phyloP scores from a whole-genome alignment of 208 protist genomes.

The Angomonas desouzai region DNA sequence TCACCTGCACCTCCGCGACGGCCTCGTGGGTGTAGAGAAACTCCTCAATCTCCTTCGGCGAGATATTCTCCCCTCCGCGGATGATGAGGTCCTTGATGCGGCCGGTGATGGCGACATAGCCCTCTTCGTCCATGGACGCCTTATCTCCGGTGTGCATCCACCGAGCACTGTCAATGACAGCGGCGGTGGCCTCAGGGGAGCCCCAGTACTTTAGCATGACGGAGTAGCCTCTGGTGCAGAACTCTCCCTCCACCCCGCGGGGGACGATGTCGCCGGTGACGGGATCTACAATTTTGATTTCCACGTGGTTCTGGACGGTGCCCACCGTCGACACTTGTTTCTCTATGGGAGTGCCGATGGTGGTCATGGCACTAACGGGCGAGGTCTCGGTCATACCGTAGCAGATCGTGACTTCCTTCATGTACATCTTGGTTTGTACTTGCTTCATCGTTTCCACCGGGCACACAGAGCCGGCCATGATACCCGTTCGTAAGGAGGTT shows the following conservation, averaged over 20 bases:
- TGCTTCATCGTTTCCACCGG: neutral
- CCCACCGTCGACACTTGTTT: neutral
- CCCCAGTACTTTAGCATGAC: constrained; percentile 8
- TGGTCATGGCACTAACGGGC: neutral
- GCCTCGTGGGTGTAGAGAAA: neutral
- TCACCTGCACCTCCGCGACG: constrained; percentile 1
- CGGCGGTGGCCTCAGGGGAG: neutral
- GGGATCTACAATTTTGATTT: neutral
- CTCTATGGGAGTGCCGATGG: neutral
- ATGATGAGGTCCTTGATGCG: constrained; percentile 8
- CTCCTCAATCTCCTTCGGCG: constrained; percentile 2
- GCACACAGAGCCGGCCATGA: neutral
- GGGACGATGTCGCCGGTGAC: neutral
- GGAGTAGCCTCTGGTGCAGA: constrained; percentile 3
- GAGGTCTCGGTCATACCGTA: constrained; percentile 4
- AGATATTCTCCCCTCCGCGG: constrained; percentile 5
- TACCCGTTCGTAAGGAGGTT: neutral
- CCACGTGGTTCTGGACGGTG: constrained; percentile 1
- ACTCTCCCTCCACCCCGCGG: neutral
- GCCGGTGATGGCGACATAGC: neutral
- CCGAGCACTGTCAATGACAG: neutral
- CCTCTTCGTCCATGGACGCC: neutral
- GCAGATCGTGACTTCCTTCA: neutral
- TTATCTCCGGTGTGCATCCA: constrained; percentile 2
- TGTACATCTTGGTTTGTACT: neutral